These are phyloP conservation scores for Thymus mandschuricus DNA, from an alignment of 257 asterid genomes.

Conservation along the genomic window DNA sequence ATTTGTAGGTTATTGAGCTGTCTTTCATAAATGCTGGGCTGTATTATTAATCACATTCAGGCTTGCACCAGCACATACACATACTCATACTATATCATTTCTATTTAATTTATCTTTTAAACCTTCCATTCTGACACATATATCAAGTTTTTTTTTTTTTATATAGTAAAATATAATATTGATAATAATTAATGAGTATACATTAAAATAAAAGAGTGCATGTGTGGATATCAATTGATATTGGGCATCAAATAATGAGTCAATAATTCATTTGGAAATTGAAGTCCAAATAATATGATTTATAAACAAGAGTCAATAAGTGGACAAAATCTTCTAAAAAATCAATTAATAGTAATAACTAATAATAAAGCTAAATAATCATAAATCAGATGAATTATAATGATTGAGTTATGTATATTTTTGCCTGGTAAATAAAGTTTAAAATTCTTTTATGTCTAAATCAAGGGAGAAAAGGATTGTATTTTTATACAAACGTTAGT, in stretches of 20 bases:
- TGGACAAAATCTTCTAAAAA: neutral
- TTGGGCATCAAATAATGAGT: neutral
- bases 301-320: neutral
- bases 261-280: slow-evolving; percentile 3
- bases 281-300: neutral
- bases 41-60: neutral
- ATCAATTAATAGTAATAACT: too few species aligned
- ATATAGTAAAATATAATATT: too few species aligned
- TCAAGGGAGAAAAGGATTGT: too few species aligned
- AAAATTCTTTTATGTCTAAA: too few species aligned
- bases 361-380: too few species aligned
- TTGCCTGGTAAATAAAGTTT: too few species aligned
- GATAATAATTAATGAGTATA: too few species aligned
- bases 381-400: too few species aligned
- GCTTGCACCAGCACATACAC: slow-evolving; percentile 24
- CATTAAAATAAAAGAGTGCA: neutral
- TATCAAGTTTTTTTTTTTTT: too few species aligned
- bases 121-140: slow-evolving; percentile 25
- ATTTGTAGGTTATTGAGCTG: slow-evolving; percentile 29
- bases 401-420: too few species aligned
- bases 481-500: too few species aligned
- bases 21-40: slow-evolving; percentile 27
- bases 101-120: neutral
- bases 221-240: neutral
- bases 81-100: slow-evolving; percentile 17